phyloP scores from a whole-genome alignment of 176 grass and related monocot genomes.

The Phoenix roebelenii region DNA sequence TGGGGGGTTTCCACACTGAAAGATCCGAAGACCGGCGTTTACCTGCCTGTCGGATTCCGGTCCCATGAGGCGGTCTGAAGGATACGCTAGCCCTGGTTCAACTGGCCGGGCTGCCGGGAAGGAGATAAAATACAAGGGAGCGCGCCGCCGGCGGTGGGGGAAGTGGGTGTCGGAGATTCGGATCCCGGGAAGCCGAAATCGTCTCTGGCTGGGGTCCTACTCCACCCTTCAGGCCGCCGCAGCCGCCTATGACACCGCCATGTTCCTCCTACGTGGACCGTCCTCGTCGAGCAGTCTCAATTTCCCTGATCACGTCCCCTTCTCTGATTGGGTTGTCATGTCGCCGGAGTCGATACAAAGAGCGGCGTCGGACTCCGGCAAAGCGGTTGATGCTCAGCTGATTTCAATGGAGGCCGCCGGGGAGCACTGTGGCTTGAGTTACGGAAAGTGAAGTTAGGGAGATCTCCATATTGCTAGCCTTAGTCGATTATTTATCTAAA shows the following conservation, averaged over 20 bases:
- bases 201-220: conserved; percentile 11
- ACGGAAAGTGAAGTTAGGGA: too few species aligned
- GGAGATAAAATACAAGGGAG: conserved; percentile 3
- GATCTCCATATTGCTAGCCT: too few species aligned
- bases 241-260: not conserved
- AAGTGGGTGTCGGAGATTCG: conserved; percentile 12
- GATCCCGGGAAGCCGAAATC: not conserved
- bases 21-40: too few species aligned
- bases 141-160: conserved; percentile 1
- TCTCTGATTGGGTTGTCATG: conserved; percentile 6
- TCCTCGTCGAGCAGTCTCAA: conserved; percentile 28
- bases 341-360: conserved; percentile 64
- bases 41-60: too few species aligned
- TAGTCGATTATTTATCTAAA: too few species aligned
- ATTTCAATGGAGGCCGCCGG: not conserved
- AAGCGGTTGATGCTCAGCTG: conserved; percentile 60
- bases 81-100: too few species aligned
- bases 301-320: conserved; percentile 46
- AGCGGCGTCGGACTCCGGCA: conserved; percentile 71
- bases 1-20: too few species aligned
- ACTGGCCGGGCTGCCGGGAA: not conserved
- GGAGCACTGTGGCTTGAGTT: too few species aligned
- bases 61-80: too few species aligned
- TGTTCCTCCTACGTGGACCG: conserved; percentile 9
- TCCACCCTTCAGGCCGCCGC: not conserved